Percentiles rank a stretch among this genome's conserved stretches.
Conservation (phyloP, 768 basidiomycete genomes). For the Sporobolomyces pararoseus region DNA sequence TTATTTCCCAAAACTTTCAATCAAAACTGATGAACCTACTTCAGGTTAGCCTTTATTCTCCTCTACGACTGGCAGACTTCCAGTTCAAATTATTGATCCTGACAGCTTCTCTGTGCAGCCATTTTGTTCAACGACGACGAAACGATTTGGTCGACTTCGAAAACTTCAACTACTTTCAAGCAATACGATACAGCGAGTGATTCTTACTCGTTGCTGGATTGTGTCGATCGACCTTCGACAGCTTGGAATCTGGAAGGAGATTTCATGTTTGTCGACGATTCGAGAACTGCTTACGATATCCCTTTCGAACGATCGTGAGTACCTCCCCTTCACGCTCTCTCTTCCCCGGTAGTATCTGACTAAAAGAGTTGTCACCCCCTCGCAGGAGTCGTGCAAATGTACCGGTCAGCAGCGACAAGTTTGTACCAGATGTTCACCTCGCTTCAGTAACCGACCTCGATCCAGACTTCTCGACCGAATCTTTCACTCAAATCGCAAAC, state of each 20-base stretch:
- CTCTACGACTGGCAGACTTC: too few relatives aligned
- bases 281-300: conserved; percentile 5
- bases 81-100: too few relatives aligned
- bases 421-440: conserved; percentile 15
- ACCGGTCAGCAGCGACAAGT: conserved; percentile 26
- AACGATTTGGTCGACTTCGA: conserved; percentile 35
- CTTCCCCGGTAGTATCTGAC: too few relatives aligned
- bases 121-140: conserved; percentile 40
- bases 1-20: conserved; percentile 39
- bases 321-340: neutral
- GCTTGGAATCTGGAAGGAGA: conserved; percentile 34
- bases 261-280: conserved; percentile 32
- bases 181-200: conserved; percentile 37
- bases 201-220: conserved; percentile 39
- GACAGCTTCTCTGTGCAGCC: conserved; percentile 19
- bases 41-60: neutral
- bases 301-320: conserved; percentile 31
- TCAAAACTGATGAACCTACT: conserved; percentile 35
- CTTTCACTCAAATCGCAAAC: conserved; percentile 35
- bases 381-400: neutral
- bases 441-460: conserved; percentile 23
- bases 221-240: conserved; percentile 11
- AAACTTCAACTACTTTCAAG: conserved; percentile 20
- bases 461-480: conserved; percentile 25
- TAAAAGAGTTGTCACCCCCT: too few relatives aligned